Conservation (phyloP, 176 grass and related monocot species). For the Oryza coarctata region DNA sequence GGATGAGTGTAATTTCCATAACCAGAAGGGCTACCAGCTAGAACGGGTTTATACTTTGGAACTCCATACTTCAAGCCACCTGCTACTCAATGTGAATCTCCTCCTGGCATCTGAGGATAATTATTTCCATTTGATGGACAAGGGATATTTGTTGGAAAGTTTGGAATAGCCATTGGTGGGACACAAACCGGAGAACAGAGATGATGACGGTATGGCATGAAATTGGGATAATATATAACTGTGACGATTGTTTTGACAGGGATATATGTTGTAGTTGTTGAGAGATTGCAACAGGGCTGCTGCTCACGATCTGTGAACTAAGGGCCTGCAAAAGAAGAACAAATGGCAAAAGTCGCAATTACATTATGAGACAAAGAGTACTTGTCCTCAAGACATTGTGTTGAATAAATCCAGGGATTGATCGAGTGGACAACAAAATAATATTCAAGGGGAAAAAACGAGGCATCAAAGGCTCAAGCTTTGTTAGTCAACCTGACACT, state of each 20-base stretch:
- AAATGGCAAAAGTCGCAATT: not conserved
- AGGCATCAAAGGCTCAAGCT: not conserved
- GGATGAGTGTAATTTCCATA: slow-evolving; percentile 74
- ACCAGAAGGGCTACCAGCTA: slow-evolving; percentile 62
- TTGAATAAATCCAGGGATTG: not conserved
- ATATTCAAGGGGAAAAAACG: not conserved
- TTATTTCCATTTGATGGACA: slow-evolving; percentile 68
- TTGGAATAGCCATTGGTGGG: slow-evolving; percentile 66
- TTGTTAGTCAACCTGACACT: no score
- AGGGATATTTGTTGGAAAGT: slow-evolving; percentile 65
- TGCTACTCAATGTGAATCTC: slow-evolving; percentile 56
- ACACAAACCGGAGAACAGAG: slow-evolving; percentile 73
- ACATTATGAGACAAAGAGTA: slow-evolving; percentile 1
- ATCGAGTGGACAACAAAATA: not conserved
- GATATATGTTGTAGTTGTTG: slow-evolving; percentile 57
- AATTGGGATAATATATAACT: slow-evolving; percentile 80
- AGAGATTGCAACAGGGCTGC: slow-evolving; percentile 38
- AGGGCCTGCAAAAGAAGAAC: slow-evolving; percentile 44
- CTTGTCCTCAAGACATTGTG: slow-evolving; percentile 1
- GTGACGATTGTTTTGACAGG: slow-evolving; percentile 54
- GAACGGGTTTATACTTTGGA: slow-evolving; percentile 65
- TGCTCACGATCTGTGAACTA: slow-evolving; percentile 43
- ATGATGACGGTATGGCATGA: slow-evolving; percentile 74
- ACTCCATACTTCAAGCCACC: slow-evolving; percentile 63
- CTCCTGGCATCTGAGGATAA: slow-evolving; percentile 69